Conservation (phyloP, 805 yeast species). For the Starmera amethionina region DNA sequence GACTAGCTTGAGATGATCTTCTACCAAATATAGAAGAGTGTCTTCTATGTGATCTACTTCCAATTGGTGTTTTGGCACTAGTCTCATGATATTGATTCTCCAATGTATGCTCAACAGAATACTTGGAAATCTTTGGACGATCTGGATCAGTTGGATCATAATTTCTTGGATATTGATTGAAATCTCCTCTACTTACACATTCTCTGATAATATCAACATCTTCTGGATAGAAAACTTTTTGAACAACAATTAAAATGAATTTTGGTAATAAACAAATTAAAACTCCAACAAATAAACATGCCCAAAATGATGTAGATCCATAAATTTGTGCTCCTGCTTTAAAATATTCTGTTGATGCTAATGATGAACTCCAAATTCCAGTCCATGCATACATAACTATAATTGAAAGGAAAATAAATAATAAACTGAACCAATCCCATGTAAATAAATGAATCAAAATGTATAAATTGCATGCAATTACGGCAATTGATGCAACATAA, state of each 20-base stretch:
- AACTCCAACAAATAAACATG: constrained; percentile 54
- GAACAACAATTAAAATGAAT: constrained; percentile 46
- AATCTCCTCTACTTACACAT: constrained; percentile 57
- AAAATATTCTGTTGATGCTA: constrained; percentile 49
- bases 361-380: constrained; percentile 62
- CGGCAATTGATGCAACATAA: constrained; percentile 56
- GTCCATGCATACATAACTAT: constrained; percentile 65
- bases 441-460: constrained; percentile 59
- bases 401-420: constrained; percentile 48
- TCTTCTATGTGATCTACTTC: constrained; percentile 2
- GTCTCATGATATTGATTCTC: constrained; percentile 10
- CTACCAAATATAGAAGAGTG: not conserved
- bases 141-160: constrained; percentile 80
- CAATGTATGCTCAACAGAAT: constrained; percentile 24
- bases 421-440: constrained; percentile 70
- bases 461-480: constrained; percentile 56
- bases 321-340: constrained; percentile 56
- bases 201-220: constrained; percentile 72
- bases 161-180: constrained; percentile 49
- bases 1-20: not conserved
- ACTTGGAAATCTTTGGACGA: constrained; percentile 41
- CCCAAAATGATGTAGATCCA: constrained; percentile 59
- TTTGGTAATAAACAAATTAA: constrained; percentile 59
- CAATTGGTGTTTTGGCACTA: constrained; percentile 1
- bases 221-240: constrained; percentile 44